Evolutionary conservation across 768 basidiomycete genomes (phyloP), one percentile per base, ranked within the genome.

Genomic region (Polyporus arcularius): DNA sequence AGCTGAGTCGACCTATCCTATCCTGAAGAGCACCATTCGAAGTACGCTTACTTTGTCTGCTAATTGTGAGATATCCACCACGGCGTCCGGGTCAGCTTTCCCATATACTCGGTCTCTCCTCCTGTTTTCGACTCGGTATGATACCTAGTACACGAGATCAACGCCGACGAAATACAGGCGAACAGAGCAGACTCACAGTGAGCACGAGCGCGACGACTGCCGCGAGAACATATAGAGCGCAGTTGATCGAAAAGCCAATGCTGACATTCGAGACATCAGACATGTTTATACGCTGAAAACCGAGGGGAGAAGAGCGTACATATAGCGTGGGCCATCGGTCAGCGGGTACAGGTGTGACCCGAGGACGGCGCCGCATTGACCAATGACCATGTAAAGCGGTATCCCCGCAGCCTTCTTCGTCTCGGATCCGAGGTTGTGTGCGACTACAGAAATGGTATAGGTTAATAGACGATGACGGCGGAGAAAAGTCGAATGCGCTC

Each of bases 341-440:
- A 79, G 74, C 0, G 89, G 90, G 72, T 84, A 91, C 12, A 92
- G 74, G 60, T 90, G 88, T 0, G 88, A 81, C n/a, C 88, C 89
- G n/a, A 89, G 77, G 49, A 90, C 74, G 61, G 88, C 88, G 12
- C 89, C 90, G 53, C 88, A 85, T 68, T 92, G 90, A 0, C 90
- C 90, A 40, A 92, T 89, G 11, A 87, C 82, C 85, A 90, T 90
- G 69, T 90, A 90, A 74, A 89, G 80, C 9, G 88, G 88, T 35
- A 90, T 87, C 0, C 89, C 89, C 0, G 88, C 84, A 0, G 90
- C 89, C 57, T 83, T 85, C 72, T 92, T 90, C 0, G 86, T 85
- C 66, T 92, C 90, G 0, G 89, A 90, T 3, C 88, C 89, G 7
- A 90, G 79, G 65, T 90, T 92, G 66, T 90, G 88, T 4, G 87